phyloP scores from a whole-genome alignment of 768 basidiomycete genomes.

The Agrocybe pediades region DNA sequence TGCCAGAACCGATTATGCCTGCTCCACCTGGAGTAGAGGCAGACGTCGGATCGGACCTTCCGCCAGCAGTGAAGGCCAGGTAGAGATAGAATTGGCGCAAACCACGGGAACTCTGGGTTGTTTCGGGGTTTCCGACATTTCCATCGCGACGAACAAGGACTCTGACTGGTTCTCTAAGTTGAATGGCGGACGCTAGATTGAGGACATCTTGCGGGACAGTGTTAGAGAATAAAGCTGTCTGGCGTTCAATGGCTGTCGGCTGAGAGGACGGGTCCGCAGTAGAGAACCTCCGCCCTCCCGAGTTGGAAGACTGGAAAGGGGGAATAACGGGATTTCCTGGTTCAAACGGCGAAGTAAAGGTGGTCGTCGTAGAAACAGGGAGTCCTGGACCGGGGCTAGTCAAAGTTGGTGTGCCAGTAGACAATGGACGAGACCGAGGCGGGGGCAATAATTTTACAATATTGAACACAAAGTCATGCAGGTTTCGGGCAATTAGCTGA shows the following conservation, averaged over 20 bases:
- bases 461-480: constrained; percentile 93
- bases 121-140: constrained; percentile 72
- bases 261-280: constrained; percentile 44
- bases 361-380: constrained; percentile 26
- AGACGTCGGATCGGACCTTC: constrained; percentile 58
- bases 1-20: constrained; percentile 93
- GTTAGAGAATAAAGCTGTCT: constrained; percentile 95
- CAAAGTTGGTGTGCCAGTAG: constrained; percentile 31
- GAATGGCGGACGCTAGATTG: constrained; percentile 90
- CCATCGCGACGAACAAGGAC: constrained; percentile 96
- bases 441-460: constrained; percentile 93
- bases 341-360: constrained; percentile 52
- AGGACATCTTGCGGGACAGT: constrained; percentile 98
- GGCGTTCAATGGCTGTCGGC: constrained; percentile 66
- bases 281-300: constrained; percentile 59
- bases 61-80: constrained; percentile 89
- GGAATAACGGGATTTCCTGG: constrained; percentile 36
- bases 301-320: constrained; percentile 35
- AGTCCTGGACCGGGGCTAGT: constrained; percentile 26
- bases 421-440: constrained; percentile 70
- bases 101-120: constrained; percentile 71
- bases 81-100: constrained; percentile 97
- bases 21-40: constrained; percentile 57
- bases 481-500: constrained; percentile 94
- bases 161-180: constrained; percentile 93